These are phyloP conservation scores for Aspergillus felis DNA, from an alignment of 2,329 filamentous ascomycete species.

Conservation along the genomic window DNA sequence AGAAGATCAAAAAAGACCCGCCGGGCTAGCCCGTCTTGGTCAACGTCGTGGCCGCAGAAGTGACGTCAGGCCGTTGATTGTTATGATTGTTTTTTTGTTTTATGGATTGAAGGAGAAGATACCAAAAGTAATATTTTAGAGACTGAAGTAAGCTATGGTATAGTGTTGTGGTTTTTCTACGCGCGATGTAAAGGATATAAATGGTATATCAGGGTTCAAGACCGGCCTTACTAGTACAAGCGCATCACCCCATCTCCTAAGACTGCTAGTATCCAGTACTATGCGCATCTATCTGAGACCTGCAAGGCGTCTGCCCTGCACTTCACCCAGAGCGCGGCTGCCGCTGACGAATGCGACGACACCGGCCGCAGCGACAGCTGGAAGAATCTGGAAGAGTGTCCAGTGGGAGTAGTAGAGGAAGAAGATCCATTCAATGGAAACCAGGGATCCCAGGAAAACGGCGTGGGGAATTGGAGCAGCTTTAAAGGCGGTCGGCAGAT, in stretches of 20 bases:
- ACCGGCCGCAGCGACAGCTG: conserved; percentile 64
- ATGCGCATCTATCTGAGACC: conserved; percentile 53
- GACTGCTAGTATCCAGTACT: conserved; percentile 2
- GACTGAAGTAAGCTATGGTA: background rate
- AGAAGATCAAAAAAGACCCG: no score
- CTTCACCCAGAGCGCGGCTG: conserved; percentile 84
- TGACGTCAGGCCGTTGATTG: conserved; percentile 16
- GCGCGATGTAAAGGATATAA: background rate
- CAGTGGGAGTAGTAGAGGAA: conserved; percentile 90
- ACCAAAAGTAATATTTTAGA: background rate
- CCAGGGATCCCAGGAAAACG: conserved; percentile 80
- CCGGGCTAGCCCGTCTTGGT: conserved; percentile 15
- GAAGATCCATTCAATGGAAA: conserved; percentile 87
- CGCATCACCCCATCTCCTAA: background rate
- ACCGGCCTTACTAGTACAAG: background rate
- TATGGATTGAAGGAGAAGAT: background rate
- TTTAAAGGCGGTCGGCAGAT: conserved; percentile 70
- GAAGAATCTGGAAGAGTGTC: conserved; percentile 87
- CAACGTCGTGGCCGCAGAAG: conserved; percentile 6
- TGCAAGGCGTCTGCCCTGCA: conserved; percentile 79
- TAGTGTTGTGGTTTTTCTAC: background rate
- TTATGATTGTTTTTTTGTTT: no score
- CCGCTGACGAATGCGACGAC: conserved; percentile 78
- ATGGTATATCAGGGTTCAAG: background rate
- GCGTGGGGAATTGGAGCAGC: conserved; percentile 75